Evolutionary conservation across 805 yeast genomes (phyloP), one percentile per base, ranked within the genome.

Genomic region (baker's yeast (Saccharomyces cerevisiae)): DNA sequence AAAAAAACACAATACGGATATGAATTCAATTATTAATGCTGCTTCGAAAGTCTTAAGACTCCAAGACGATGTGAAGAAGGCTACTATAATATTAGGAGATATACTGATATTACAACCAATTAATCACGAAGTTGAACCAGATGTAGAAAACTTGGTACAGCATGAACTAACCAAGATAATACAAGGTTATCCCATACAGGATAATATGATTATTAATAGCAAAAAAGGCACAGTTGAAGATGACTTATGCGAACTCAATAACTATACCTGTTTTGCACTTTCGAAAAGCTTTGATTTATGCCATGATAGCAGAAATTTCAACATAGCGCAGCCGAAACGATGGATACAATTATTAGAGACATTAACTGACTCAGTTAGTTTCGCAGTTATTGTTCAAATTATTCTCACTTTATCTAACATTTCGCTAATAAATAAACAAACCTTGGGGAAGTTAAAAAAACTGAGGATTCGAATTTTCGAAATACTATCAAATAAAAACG

Each of bases 391-490:
- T n/a, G 32, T 60, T 26, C 67, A 66, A 28, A 59, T 68, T 14
- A 53, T 68, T 4, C 30, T 69, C 2, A 59, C 61, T 9, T 53
- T 69, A 21, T 32, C 60, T 10, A 57, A 56, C 29, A 47, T 54
- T 10, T 67, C 71, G 2, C 14, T 65, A 2, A 49, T 65, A 10
- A 66, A 66, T 54, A 61, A 56, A 48, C 66, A 62, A 54, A 55
- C 51, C 24, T 49, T 69, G 24, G 61, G 51, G n/a, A 43, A 47
- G 21, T 26, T 59, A 11, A 47, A 49, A 21, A 31, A 47, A 6
- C 30, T 55, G 14, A 57, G 60, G 43, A n/a, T 22, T 24, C 28
- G 46, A 2, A 29, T 60, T n/a, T 50, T 54, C 22, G 53, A 53
- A 13, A 53, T 41, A 28, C 22, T 57, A 4, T 21, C 31, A 17